Evolutionary conservation across 352 stramenopile species (phyloP).

Genomic region (Phytophthora citricola): DNA sequence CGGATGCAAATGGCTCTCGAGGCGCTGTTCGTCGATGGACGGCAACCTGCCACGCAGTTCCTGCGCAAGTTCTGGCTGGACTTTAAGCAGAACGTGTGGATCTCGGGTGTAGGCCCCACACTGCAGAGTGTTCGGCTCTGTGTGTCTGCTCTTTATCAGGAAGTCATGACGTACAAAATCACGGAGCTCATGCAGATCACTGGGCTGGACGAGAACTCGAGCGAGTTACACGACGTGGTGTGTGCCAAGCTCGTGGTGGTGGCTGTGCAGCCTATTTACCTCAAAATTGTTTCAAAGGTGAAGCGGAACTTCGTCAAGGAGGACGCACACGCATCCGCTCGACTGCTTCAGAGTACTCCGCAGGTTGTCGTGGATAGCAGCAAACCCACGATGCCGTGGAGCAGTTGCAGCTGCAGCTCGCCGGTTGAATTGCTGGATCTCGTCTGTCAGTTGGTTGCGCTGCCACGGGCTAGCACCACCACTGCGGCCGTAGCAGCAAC

Average conservation of each 20-base stretch:
- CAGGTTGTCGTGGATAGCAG: slow-evolving; percentile 24
- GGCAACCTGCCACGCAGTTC: slow-evolving; percentile 40
- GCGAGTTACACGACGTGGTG: slow-evolving; percentile 38
- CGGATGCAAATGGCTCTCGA: slow-evolving; percentile 56
- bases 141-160: slow-evolving; percentile 39
- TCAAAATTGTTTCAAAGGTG: slow-evolving; percentile 45
- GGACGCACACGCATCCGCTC: slow-evolving; percentile 33
- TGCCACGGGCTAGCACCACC: slow-evolving; percentile 15
- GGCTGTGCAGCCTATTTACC: slow-evolving; percentile 48
- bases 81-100: slow-evolving; percentile 50
- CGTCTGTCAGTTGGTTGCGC: slow-evolving; percentile 31
- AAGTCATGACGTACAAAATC: slow-evolving; percentile 45
- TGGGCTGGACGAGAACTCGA: slow-evolving; percentile 44
- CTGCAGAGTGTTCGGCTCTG: slow-evolving; percentile 41
- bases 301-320: slow-evolving; percentile 43
- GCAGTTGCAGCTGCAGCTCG: slow-evolving; percentile 35
- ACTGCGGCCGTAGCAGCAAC: slow-evolving; percentile 22
- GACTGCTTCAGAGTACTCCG: slow-evolving; percentile 24
- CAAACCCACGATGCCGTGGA: slow-evolving; percentile 28
- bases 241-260: slow-evolving; percentile 45
- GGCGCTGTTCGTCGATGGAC: slow-evolving; percentile 53
- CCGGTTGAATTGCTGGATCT: slow-evolving; percentile 41
- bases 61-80: slow-evolving; percentile 60
- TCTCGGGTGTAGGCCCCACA: slow-evolving; percentile 20
- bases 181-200: slow-evolving; percentile 57